A percentile compares a stretch with the other conserved stretches of the same genome.
Evolutionary conservation across 768 basidiomycete species (phyloP).

Genomic region (Mycena amicta): DNA sequence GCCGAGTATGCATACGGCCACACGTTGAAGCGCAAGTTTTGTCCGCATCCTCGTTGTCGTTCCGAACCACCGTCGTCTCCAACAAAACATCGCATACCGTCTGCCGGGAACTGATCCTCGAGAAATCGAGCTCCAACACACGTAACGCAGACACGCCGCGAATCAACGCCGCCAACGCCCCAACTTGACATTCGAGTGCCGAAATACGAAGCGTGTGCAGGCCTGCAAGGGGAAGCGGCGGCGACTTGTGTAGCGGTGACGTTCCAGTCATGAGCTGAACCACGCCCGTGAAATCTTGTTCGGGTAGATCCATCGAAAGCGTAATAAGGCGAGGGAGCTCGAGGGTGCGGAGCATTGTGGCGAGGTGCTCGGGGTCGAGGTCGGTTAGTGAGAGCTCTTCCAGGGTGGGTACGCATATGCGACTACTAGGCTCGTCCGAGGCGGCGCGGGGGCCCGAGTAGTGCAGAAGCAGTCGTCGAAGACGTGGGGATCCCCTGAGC

Average conservation of each 20-base stretch:
- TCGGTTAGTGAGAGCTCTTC: slow-evolving; percentile 53
- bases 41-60: slow-evolving; percentile 5
- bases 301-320: slow-evolving; percentile 55
- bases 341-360: slow-evolving; percentile 47
- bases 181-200: slow-evolving; percentile 44
- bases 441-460: slow-evolving; percentile 56
- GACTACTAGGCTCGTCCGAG: slow-evolving; percentile 13
- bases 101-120: slow-evolving; percentile 28
- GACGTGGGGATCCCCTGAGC: slow-evolving; percentile 50
- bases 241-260: slow-evolving; percentile 1
- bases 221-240: slow-evolving; percentile 30
- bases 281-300: slow-evolving; percentile 55
- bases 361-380: slow-evolving; percentile 57
- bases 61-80: slow-evolving; percentile 22
- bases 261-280: slow-evolving; percentile 38
- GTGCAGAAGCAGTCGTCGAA: slow-evolving; percentile 52
- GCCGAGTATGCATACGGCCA: not conserved
- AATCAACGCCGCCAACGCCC: slow-evolving; percentile 39
- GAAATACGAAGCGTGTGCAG: slow-evolving; percentile 42
- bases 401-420: slow-evolving; percentile 41
- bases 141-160: slow-evolving; percentile 34
- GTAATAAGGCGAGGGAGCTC: slow-evolving; percentile 45
- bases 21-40: not conserved
- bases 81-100: slow-evolving; percentile 38
- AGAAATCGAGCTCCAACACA: slow-evolving; percentile 47